These are phyloP conservation scores for Fusarium oxysporum DNA, from an alignment of 2,329 filamentous ascomycete genomes.

Conservation along the genomic window DNA sequence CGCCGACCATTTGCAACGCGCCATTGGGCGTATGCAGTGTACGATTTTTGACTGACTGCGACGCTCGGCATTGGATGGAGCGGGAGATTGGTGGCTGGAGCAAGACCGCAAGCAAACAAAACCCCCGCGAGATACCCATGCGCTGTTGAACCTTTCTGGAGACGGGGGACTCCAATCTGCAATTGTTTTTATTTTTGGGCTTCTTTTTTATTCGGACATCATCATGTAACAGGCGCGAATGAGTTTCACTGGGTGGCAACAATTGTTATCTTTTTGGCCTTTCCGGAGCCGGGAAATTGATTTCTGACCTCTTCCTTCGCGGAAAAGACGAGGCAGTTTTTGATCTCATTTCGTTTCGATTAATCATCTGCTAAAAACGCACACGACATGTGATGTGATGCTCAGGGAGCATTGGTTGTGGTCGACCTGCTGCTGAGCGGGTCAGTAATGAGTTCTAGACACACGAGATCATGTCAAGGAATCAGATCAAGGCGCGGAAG, in stretches of 20 bases:
- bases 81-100: slow-evolving; percentile 46
- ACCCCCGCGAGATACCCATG: slow-evolving; percentile 48
- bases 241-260: slow-evolving; percentile 33
- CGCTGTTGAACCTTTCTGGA: slow-evolving; percentile 45
- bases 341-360: slow-evolving; percentile 21
- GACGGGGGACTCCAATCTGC: slow-evolving; percentile 46
- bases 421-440: slow-evolving; percentile 16
- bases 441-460: slow-evolving; percentile 33
- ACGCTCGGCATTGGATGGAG: slow-evolving; percentile 41
- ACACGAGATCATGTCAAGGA: slow-evolving; percentile 42
- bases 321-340: slow-evolving; percentile 23
- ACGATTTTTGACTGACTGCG: slow-evolving; percentile 43
- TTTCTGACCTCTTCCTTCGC: slow-evolving; percentile 36
- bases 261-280: slow-evolving; percentile 35
- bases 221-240: slow-evolving; percentile 37
- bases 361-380: slow-evolving; percentile 6
- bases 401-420: slow-evolving; percentile 23
- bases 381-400: slow-evolving; percentile 40
- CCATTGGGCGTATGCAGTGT: slow-evolving; percentile 45
- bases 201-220: slow-evolving; percentile 29
- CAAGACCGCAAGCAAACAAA: slow-evolving; percentile 44
- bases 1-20: slow-evolving; percentile 38
- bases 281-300: slow-evolving; percentile 43
- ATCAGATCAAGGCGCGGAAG: slow-evolving; percentile 40
- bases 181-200: slow-evolving; percentile 37